Conservation (phyloP, 202 grass and related monocot genomes). For the Panicum hallii region DNA sequence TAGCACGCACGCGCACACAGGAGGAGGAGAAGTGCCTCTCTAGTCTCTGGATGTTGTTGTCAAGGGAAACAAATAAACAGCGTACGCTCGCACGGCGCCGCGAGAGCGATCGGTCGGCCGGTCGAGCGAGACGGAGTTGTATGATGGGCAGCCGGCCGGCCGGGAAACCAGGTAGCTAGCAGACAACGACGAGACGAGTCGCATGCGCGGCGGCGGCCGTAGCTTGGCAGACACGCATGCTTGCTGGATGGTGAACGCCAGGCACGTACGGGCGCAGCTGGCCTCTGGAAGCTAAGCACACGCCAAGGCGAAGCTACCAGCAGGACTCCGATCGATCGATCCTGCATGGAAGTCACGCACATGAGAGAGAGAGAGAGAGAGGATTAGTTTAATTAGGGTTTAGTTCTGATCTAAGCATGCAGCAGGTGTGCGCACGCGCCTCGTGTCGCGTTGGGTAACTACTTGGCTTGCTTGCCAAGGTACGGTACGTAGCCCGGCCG, state of each 20-base stretch:
- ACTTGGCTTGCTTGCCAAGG: slow-evolving; percentile 58
- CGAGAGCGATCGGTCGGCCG: too few species aligned
- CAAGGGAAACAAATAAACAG: too few species aligned
- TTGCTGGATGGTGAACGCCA: neutral
- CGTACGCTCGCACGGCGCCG: too few species aligned
- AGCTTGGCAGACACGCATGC: slow-evolving; percentile 19
- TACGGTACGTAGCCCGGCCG: slow-evolving; percentile 10
- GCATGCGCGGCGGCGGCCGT: neutral
- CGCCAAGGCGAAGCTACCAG: neutral
- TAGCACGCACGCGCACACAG: too few species aligned
- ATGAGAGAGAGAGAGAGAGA: neutral
- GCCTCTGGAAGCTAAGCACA: neutral
- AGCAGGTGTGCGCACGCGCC: neutral
- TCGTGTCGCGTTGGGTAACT: slow-evolving; percentile 43
- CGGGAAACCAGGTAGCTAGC: too few species aligned
- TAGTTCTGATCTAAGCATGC: neutral
- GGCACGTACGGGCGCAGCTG: neutral
- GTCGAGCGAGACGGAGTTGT: too few species aligned
- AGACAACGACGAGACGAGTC: neutral
- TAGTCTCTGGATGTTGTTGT: too few species aligned
- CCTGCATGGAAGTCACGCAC: slow-evolving; percentile 14
- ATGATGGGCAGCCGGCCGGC: too few species aligned
- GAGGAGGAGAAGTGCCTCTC: too few species aligned
- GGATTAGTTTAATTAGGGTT: neutral
- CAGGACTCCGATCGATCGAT: too few species aligned